Conservation (phyloP, 352 stramenopile species). For the Thalassiosira mediterranea region DNA sequence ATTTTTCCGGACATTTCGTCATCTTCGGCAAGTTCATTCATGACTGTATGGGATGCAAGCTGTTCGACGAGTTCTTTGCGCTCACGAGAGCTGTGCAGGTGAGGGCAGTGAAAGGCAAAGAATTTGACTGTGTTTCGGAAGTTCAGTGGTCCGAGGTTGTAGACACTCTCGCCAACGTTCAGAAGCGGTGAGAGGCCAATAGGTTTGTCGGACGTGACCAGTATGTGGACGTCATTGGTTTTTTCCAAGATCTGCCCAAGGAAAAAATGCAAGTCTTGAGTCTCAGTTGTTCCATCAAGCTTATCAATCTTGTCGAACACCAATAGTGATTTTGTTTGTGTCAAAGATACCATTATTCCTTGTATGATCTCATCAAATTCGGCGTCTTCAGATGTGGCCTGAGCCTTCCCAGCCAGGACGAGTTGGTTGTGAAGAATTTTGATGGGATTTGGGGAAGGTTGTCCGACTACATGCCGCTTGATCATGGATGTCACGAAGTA, state of each 20-base stretch:
- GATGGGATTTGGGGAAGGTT: slow-evolving; percentile 48
- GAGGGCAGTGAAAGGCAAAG: slow-evolving; percentile 80
- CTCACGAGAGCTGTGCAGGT: slow-evolving; percentile 77
- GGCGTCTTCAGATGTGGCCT: slow-evolving; percentile 32
- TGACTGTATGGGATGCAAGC: slow-evolving; percentile 50
- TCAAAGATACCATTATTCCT: slow-evolving; percentile 58
- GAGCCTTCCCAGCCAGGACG: slow-evolving; percentile 29
- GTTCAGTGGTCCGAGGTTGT: slow-evolving; percentile 64
- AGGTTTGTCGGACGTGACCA: slow-evolving; percentile 58
- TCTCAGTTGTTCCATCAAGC: slow-evolving; percentile 64
- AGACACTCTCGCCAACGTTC: slow-evolving; percentile 68
- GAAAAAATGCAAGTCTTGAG: slow-evolving; percentile 71
- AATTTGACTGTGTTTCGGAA: slow-evolving; percentile 74
- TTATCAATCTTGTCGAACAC: slow-evolving; percentile 78
- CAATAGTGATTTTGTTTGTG: slow-evolving; percentile 63
- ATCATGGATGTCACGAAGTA: slow-evolving; percentile 64
- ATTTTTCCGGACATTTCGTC: slow-evolving; percentile 40
- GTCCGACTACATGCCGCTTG: slow-evolving; percentile 36
- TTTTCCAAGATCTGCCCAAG: slow-evolving; percentile 70
- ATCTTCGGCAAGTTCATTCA: slow-evolving; percentile 46
- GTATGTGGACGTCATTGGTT: slow-evolving; percentile 71
- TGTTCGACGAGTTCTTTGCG: slow-evolving; percentile 59
- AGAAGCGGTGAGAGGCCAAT: slow-evolving; percentile 62
- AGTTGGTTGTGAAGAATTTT: slow-evolving; percentile 63
- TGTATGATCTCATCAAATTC: slow-evolving; percentile 65